Percentiles rank a stretch among this genome's conserved stretches.
phyloP scores from a whole-genome alignment of 2,329 filamentous ascomycete genomes.

The Colletotrichum tofieldiae region DNA sequence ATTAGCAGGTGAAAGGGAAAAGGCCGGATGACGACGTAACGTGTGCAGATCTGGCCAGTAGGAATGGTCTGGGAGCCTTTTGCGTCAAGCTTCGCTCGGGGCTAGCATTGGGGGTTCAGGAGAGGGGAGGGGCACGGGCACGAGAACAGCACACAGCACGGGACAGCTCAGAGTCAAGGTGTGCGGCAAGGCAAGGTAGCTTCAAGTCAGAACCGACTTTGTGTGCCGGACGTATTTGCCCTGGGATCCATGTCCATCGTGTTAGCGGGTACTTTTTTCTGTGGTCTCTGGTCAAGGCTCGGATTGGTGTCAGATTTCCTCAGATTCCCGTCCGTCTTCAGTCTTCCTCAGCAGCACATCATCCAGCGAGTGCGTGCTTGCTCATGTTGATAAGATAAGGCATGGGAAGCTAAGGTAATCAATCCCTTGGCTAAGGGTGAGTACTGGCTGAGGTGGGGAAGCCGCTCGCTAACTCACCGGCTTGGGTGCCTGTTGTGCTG shows the following conservation, averaged over 20 bases:
- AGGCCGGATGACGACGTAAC: slow-evolving; percentile 44
- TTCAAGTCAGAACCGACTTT: slow-evolving; percentile 26
- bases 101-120: slow-evolving; percentile 41
- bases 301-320: slow-evolving; percentile 35
- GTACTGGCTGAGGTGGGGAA: slow-evolving; percentile 14
- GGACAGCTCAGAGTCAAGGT: not conserved
- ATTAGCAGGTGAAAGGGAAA: slow-evolving; percentile 43
- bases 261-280: slow-evolving; percentile 33
- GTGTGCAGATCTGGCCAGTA: slow-evolving; percentile 44
- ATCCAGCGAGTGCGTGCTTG: slow-evolving; percentile 6
- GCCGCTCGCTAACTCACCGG: not conserved
- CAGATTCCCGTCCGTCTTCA: slow-evolving; percentile 5
- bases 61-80: slow-evolving; percentile 42
- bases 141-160: slow-evolving; percentile 11
- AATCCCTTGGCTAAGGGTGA: slow-evolving; percentile 1
- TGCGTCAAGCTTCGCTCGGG: slow-evolving; percentile 44
- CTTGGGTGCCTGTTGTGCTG: not conserved
- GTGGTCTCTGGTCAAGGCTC: slow-evolving; percentile 21
- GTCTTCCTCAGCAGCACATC: not conserved
- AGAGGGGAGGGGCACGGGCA: slow-evolving; percentile 45
- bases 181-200: slow-evolving; percentile 5
- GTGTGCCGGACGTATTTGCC: slow-evolving; percentile 38
- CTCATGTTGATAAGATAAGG: slow-evolving; percentile 15
- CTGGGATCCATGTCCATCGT: slow-evolving; percentile 41
- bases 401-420: not conserved